Percentiles rank a stretch among this genome's conserved stretches.
Evolutionary conservation across 2,329 filamentous ascomycete species (phyloP).

Genomic region (Aspergillus versicolor): DNA sequence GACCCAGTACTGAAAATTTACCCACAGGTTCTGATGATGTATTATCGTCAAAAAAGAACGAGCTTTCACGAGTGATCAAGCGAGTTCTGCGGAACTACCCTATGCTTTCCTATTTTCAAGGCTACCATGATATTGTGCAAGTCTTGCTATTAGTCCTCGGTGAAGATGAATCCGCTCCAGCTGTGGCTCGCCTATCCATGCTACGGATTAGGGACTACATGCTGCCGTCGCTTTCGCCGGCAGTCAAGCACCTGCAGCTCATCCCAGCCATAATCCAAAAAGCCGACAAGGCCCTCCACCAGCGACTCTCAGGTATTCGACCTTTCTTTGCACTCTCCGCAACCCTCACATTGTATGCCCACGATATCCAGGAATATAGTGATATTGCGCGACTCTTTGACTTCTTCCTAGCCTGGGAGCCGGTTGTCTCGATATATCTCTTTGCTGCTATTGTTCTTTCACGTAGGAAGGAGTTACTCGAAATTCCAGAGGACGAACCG

Average conservation of each 20-base stretch:
- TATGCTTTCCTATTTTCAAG: conserved; percentile 92
- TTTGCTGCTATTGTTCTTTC: conserved; percentile 85
- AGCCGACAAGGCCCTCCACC: conserved; percentile 69
- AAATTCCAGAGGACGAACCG: conserved; percentile 76
- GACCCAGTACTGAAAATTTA: not conserved
- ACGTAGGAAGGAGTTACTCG: conserved; percentile 79
- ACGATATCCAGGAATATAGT: conserved; percentile 86
- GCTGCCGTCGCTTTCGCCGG: conserved; percentile 81
- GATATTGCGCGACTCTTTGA: conserved; percentile 92
- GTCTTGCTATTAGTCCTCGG: conserved; percentile 86
- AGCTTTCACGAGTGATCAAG: conserved; percentile 78
- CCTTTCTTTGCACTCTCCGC: conserved; percentile 94
- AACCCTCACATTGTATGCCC: conserved; percentile 92
- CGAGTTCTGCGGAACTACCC: conserved; percentile 77
- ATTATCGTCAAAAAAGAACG: conserved; percentile 67
- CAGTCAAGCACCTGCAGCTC: conserved; percentile 79
- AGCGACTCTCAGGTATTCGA: conserved; percentile 73
- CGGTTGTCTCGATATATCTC: conserved; percentile 86
- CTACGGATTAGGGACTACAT: conserved; percentile 96
- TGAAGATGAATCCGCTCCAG: conserved; percentile 56
- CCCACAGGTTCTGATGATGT: conserved; percentile 66
- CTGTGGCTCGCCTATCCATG: conserved; percentile 78
- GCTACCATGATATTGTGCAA: conserved; percentile 97
- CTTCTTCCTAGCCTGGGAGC: conserved; percentile 80
- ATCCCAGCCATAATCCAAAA: conserved; percentile 76